phyloP scores from a whole-genome alignment of 106 monocot genomes.

The Dendrobium huoshanense region DNA sequence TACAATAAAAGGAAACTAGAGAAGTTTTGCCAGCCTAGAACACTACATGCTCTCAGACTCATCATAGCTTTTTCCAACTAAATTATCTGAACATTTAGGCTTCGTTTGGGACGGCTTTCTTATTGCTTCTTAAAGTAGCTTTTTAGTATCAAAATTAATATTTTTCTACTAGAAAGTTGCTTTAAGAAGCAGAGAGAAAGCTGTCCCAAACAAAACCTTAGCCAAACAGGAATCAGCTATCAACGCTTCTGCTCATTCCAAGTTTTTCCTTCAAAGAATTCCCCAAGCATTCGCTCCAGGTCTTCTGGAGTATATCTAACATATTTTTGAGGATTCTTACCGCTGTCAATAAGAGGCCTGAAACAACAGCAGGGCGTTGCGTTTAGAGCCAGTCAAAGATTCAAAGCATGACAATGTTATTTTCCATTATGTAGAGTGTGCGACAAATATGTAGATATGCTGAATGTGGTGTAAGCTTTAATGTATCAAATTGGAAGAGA shows the following conservation, averaged over 20 bases:
- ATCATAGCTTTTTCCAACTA: neutral
- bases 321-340: slow-evolving; percentile 65
- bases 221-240: slow-evolving; percentile 2
- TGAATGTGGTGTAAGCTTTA: too few species aligned
- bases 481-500: too few species aligned
- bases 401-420: too few species aligned
- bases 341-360: slow-evolving; percentile 67
- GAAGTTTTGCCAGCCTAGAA: neutral
- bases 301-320: slow-evolving; percentile 64
- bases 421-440: too few species aligned
- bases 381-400: neutral
- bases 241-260: slow-evolving; percentile 68
- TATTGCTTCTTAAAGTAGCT: too few species aligned
- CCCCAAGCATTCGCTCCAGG: slow-evolving; percentile 56
- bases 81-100: neutral
- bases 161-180: too few species aligned
- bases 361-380: neutral
- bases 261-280: slow-evolving; percentile 79
- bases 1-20: neutral
- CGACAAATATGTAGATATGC: too few species aligned
- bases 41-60: neutral
- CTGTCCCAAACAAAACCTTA: too few species aligned
- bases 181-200: too few species aligned
- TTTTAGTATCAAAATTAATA: too few species aligned
- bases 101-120: too few species aligned